Evolutionary conservation across 2,329 filamentous ascomycete genomes (phyloP), one percentile per base, ranked within the genome.

Genomic region (Ceratocystis ficicola): DNA sequence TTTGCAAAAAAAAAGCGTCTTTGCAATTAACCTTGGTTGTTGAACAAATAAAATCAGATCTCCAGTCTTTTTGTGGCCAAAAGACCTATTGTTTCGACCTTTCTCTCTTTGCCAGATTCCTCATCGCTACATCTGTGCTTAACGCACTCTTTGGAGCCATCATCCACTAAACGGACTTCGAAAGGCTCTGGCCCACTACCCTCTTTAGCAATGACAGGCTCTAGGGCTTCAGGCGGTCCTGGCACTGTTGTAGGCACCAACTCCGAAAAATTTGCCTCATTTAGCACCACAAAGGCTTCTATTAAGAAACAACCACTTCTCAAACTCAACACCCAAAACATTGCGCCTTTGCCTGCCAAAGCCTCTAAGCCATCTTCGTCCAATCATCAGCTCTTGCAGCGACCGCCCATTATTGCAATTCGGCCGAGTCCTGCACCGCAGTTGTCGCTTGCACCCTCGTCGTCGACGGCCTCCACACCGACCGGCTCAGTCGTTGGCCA

Each of bases 381-480:
- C 15, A 32, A 65, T 30, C 59, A 55, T 4, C 30, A 25, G 22
- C 61, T 60, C 30, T n/a, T 61, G 50, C 66, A 67, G 60, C 63
- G 63, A 25, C 66, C 63, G 25, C 63, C 66, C 22, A 64, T 61
- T 22, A 67, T 67, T 48, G 63, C 66, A 20, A 67, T 67, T 63
- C 63, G 66, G 44, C 66, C 66, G 30, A 68, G 60, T 15, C 63
- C 65, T 62, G 60, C 52, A 44, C 44, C 64, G 8, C 36, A 41
- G 36, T 41, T 41, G 25, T 68, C 61, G 44, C 62, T 65, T 46
- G 50, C 52, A n/a, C 30, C 44, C 44, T 12, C 28, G 20, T 55
- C 62, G 17, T 65, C 70, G 69, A 70, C 73, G 71, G 70, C 72
- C 70, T 66, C 70, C 69, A 71, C 71, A 70, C 69, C 69, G 64